Evolutionary conservation across 305 asterid species (phyloP).

Genomic region (Fraxinus greggii): DNA sequence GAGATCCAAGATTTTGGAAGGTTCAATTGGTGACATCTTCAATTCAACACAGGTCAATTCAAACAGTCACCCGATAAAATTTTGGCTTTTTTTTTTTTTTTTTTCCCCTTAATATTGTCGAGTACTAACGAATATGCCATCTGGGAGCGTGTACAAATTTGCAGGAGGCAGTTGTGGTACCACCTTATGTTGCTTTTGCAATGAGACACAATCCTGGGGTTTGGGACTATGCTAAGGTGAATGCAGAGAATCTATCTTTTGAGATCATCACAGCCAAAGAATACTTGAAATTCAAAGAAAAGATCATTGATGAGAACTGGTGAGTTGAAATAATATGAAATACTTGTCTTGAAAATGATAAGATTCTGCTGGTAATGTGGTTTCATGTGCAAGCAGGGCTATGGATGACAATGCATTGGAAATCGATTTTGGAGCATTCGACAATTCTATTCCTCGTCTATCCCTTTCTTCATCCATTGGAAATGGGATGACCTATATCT

Average conservation of each 20-base stretch:
- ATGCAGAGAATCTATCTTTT: slow-evolving; percentile 52
- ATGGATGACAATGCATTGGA: slow-evolving; percentile 71
- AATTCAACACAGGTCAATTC: slow-evolving; percentile 57
- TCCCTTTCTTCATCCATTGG: slow-evolving; percentile 67
- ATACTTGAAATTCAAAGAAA: slow-evolving; percentile 65
- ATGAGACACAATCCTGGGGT: slow-evolving; percentile 64
- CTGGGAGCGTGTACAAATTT: not conserved
- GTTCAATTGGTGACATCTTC: slow-evolving; percentile 57
- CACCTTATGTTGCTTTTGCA: slow-evolving; percentile 72
- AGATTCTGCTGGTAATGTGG: not conserved
- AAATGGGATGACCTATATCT: slow-evolving; percentile 52
- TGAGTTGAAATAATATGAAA: slow-evolving; percentile 23
- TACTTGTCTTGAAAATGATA: not conserved
- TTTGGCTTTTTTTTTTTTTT: not conserved
- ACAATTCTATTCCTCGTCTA: slow-evolving; percentile 41
- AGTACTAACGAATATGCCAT: not conserved
- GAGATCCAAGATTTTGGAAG: slow-evolving; percentile 56
- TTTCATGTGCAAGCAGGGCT: slow-evolving; percentile 48
- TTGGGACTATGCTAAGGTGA: slow-evolving; percentile 72
- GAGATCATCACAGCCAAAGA: slow-evolving; percentile 51
- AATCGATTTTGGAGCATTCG: slow-evolving; percentile 72
- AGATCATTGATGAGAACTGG: slow-evolving; percentile 63
- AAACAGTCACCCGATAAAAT: not conserved
- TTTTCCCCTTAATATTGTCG: not conserved
- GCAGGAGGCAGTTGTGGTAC: slow-evolving; percentile 81